These are phyloP conservation scores for Rubia balearica DNA, from an alignment of 305 asterid genomes.

Conservation along the genomic window DNA sequence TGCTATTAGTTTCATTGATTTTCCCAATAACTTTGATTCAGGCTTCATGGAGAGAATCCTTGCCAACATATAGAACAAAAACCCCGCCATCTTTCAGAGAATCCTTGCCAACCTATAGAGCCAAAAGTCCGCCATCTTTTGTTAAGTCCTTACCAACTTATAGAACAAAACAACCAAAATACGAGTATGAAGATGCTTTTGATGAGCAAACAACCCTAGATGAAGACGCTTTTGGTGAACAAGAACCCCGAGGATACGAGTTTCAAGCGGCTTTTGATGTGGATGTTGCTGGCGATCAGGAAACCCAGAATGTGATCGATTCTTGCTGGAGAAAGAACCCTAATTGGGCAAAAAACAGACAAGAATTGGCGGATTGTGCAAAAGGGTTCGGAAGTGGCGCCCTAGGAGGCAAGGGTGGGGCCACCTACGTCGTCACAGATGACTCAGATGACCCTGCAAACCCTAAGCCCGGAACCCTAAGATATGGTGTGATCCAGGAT, in stretches of 20 bases:
- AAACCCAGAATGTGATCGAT: constrained; percentile 26
- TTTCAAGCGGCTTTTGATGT: too few species aligned
- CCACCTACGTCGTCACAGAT: constrained; percentile 14
- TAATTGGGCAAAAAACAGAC: constrained; percentile 60
- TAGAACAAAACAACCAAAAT: background rate
- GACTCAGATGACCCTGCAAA: constrained; percentile 8
- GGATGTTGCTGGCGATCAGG: background rate
- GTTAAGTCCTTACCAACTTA: background rate
- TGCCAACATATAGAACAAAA: background rate
- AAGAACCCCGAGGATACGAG: too few species aligned
- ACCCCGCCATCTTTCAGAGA: background rate
- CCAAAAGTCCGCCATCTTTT: background rate
- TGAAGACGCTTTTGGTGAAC: background rate
- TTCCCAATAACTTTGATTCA: background rate
- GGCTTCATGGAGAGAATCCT: background rate
- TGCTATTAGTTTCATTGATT: background rate
- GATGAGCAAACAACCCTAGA: background rate
- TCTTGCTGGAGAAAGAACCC: constrained; percentile 57
- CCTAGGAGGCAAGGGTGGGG: constrained; percentile 19
- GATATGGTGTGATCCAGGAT: constrained; percentile 10
- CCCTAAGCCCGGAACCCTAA: constrained; percentile 12
- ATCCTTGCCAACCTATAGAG: background rate
- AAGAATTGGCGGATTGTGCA: constrained; percentile 15
- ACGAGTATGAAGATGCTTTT: background rate
- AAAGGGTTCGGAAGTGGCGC: constrained; percentile 14